Evolutionary conservation across 2,329 filamentous ascomycete species (phyloP).

Genomic region (Arachnopeziza araneosa): DNA sequence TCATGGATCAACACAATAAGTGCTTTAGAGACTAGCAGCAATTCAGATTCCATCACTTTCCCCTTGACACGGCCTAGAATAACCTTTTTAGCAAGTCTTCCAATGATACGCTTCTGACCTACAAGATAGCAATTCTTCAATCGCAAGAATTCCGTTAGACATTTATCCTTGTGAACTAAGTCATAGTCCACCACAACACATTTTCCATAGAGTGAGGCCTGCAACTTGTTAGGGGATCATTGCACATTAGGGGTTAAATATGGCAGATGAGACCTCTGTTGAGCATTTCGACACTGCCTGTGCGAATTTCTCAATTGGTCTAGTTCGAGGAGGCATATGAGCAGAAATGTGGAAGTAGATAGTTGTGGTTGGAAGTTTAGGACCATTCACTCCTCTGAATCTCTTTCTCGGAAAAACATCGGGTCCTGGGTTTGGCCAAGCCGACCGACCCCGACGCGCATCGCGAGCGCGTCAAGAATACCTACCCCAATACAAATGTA

Average conservation of each 20-base stretch:
- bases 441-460: neutral
- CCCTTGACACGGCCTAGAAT: constrained; percentile 46
- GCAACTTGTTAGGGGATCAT: neutral
- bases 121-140: constrained; percentile 88
- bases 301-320: constrained; percentile 65
- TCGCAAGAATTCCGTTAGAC: constrained; percentile 73
- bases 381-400: no score
- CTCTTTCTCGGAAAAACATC: no score
- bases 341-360: no score
- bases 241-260: neutral
- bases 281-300: constrained; percentile 61
- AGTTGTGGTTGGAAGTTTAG: no score
- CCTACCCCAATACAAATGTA: constrained; percentile 2
- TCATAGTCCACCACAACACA: constrained; percentile 90
- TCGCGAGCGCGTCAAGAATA: neutral
- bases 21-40: neutral
- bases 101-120: constrained; percentile 28
- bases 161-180: constrained; percentile 86
- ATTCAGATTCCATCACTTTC: neutral
- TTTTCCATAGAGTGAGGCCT: constrained; percentile 85
- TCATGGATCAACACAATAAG: neutral
- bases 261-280: constrained; percentile 46
- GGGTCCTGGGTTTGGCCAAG: neutral
- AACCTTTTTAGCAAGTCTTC: constrained; percentile 15
- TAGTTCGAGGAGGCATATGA: constrained; percentile 37